Evolutionary conservation across 495 filamentous ascomycete genomes (phyloP).

Genomic region (Oidiodendron maius): DNA sequence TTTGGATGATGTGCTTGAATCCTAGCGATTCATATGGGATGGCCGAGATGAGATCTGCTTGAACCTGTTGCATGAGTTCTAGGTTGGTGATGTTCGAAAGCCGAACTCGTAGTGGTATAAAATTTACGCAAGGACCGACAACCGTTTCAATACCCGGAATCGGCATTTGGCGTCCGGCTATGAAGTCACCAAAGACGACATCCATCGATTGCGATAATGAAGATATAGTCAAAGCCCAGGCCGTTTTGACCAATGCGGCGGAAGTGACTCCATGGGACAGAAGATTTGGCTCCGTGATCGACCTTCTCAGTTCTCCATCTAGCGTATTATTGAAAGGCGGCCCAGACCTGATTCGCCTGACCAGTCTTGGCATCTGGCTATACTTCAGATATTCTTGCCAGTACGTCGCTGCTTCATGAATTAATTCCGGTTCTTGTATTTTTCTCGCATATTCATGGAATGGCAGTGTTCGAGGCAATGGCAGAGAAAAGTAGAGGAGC

Average conservation of each 20-base stretch:
- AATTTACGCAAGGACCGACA: not conserved
- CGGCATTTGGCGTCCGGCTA: not conserved
- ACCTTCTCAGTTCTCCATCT: no score
- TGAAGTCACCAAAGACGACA: constrained; percentile 28
- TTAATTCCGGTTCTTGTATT: constrained; percentile 39
- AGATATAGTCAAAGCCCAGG: not conserved
- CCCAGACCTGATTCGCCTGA: not conserved
- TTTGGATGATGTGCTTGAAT: constrained; percentile 24
- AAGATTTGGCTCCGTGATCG: no score
- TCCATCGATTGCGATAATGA: constrained; percentile 28
- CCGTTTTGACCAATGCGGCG: not conserved
- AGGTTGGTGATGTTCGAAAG: not conserved
- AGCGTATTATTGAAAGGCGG: not conserved
- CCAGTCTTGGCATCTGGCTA: not conserved
- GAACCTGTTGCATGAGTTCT: constrained; percentile 33
- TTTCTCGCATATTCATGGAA: no score
- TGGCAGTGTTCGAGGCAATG: no score
- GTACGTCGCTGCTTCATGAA: not conserved
- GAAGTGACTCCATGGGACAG: no score
- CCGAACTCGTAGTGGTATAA: not conserved
- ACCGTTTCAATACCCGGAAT: not conserved
- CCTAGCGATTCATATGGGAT: constrained; percentile 45
- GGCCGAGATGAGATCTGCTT: constrained; percentile 49
- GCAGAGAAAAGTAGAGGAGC: no score
- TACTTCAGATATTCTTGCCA: not conserved